Base-by-base conservation (phyloP, 1,284 basidiomycete species). In the Prillingera fragicola region DNA sequence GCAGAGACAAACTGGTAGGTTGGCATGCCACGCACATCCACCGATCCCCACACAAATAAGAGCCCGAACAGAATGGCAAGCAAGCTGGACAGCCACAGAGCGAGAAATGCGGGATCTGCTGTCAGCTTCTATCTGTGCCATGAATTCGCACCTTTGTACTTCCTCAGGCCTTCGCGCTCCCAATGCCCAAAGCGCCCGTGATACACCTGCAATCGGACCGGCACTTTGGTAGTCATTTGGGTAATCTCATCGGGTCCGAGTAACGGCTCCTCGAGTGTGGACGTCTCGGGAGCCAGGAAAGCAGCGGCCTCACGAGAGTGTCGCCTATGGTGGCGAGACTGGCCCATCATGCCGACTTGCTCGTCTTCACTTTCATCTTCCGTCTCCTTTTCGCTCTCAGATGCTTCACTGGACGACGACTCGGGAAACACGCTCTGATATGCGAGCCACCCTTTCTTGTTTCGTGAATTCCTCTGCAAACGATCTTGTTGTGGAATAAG, bases 111-210 rank as follows among this genome's bases (percentile, higher is more conserved):
- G 5, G 69, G 62, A 42, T 73, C 71, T 71, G 19, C 0, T 10
- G 8, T 10, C 6, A 17, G 22, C 3, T 17, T 3, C 1, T 27
- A 23, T n/a, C 12, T 26, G 8, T 6, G 42, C 63, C n/a, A n/a
- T n/a, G n/a, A n/a, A n/a, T n/a, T n/a, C n/a, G 23, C 33, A 71
- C 70, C 70, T 50, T 68, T 69, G 49, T 70, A 72, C 51, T 70
- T 70, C 8, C 66, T 43, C 44, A 67, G 46, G 4, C 66, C 63
- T 25, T 65, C 65, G 15, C 62, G 51, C 45, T 65, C 65, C 69
- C 69, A 71, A 41, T 67, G 67, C 0, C 65, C 69, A 37, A 70
- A 69, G 9, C 61, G 51, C 2, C 67, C 69, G 40, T 69, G 62
- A 45, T 67, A 70, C 0, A 72, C 63, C 34, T 69, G 67, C n/a